These are phyloP conservation scores for Aspergillus hortae DNA, from an alignment of 2,329 filamentous ascomycete genomes.

Conservation along the genomic window DNA sequence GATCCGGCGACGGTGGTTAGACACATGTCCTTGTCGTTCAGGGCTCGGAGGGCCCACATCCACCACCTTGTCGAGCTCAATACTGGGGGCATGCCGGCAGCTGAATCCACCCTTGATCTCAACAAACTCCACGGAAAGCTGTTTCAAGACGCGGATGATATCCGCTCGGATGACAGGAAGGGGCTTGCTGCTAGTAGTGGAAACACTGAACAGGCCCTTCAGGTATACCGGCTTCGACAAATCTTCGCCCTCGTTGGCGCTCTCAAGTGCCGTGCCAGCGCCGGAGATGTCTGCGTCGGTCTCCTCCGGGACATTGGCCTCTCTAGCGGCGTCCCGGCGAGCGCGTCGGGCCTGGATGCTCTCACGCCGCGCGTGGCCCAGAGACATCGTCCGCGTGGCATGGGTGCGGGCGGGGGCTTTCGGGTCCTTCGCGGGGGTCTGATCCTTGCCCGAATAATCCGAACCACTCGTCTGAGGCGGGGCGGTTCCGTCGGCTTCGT, in stretches of 20 bases:
- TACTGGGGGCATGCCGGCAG: slow-evolving; percentile 84
- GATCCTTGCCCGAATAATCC: slow-evolving; percentile 60
- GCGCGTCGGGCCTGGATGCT: slow-evolving; percentile 85
- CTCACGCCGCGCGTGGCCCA: slow-evolving; percentile 84
- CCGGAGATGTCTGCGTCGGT: slow-evolving; percentile 73
- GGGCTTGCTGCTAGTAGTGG: slow-evolving; percentile 90
- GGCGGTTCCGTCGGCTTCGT: slow-evolving; percentile 53
- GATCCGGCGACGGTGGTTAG: slow-evolving; percentile 70
- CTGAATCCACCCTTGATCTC: slow-evolving; percentile 94
- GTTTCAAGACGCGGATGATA: slow-evolving; percentile 82
- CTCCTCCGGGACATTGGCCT: slow-evolving; percentile 83
- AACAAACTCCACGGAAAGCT: slow-evolving; percentile 83
- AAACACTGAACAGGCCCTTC: slow-evolving; percentile 95
- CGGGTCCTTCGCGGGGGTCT: slow-evolving; percentile 46
- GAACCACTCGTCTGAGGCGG: slow-evolving; percentile 75
- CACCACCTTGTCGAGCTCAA: slow-evolving; percentile 72
- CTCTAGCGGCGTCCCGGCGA: slow-evolving; percentile 66
- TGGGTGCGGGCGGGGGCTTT: slow-evolving; percentile 58
- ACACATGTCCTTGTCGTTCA: slow-evolving; percentile 43
- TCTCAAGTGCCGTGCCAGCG: slow-evolving; percentile 50
- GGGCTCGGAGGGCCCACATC: slow-evolving; percentile 61
- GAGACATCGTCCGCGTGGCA: slow-evolving; percentile 74
- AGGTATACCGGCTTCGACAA: slow-evolving; percentile 86
- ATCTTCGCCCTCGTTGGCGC: slow-evolving; percentile 61
- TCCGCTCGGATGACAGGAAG: slow-evolving; percentile 81